Percentiles rank a stretch among this genome's conserved stretches.
Evolutionary conservation across 192 early-diverging fungal species (phyloP).

Genomic region (Coemansia sp.): DNA sequence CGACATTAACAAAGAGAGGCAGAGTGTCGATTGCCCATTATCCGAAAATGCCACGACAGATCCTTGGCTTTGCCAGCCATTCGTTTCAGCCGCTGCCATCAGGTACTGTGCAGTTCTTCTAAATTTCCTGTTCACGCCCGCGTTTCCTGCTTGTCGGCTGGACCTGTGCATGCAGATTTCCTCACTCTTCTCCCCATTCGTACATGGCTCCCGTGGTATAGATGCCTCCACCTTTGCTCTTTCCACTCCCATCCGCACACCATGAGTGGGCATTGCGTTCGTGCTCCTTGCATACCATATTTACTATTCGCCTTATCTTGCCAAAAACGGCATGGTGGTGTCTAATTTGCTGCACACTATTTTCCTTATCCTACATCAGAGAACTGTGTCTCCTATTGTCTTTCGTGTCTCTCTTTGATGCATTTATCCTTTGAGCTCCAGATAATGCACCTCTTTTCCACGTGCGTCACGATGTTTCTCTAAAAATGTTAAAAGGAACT

Average conservation of each 20-base stretch:
- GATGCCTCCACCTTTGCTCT: neutral
- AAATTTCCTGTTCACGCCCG: neutral
- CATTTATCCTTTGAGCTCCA: constrained; percentile 7
- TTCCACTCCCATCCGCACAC: neutral
- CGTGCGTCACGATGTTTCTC: neutral
- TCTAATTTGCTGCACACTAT: constrained; percentile 1
- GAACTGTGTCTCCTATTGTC: neutral
- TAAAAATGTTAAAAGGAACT: neutral
- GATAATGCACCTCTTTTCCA: neutral
- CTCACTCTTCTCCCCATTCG: neutral
- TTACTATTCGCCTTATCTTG: neutral
- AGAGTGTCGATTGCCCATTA: neutral
- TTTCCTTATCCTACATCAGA: neutral
- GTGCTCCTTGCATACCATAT: neutral
- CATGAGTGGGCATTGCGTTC: neutral
- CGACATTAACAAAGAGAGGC: neutral
- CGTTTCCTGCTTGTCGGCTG: constrained; percentile 1
- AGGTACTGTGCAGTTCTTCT: neutral
- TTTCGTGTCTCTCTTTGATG: neutral
- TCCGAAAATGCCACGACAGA: constrained; percentile 9
- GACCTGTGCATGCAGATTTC: constrained; percentile 3
- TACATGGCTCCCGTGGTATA: constrained; percentile 6
- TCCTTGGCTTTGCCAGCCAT: neutral
- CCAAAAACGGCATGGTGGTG: neutral
- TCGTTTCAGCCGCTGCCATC: neutral